phyloP scores from a whole-genome alignment of 1,139 yeast genomes.

The Arxiozyma heterogenica region DNA sequence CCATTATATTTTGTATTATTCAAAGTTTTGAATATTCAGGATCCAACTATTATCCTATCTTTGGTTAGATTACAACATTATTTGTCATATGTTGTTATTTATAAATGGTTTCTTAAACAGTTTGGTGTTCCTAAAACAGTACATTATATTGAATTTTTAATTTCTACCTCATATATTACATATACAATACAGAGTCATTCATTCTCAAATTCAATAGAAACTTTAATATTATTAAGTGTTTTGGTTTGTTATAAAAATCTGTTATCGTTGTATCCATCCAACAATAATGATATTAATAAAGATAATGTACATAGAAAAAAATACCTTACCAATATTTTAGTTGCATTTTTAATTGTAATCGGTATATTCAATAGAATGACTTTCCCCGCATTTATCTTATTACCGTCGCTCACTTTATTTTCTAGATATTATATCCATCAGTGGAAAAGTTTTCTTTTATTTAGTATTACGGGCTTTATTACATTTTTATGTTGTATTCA shows the following conservation, averaged over 20 bases:
- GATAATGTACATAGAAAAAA: background rate
- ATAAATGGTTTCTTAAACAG: background rate
- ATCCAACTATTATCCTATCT: slow-evolving; percentile 46
- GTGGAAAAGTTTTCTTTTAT: slow-evolving; percentile 22
- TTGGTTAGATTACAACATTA: slow-evolving; percentile 51
- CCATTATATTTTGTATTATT: slow-evolving; percentile 39
- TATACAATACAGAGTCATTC: slow-evolving; percentile 78
- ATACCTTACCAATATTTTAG: slow-evolving; percentile 24
- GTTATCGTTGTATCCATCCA: background rate
- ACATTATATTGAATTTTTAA: slow-evolving; percentile 38
- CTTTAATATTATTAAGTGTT: slow-evolving; percentile 51
- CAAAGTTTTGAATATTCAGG: slow-evolving; percentile 9
- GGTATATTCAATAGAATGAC: slow-evolving; percentile 84
- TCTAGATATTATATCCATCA: slow-evolving; percentile 25
- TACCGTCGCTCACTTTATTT: slow-evolving; percentile 47
- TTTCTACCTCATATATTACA: slow-evolving; percentile 71
- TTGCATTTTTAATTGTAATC: slow-evolving; percentile 50
- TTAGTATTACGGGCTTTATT: slow-evolving; percentile 30
- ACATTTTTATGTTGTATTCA: slow-evolving; percentile 37
- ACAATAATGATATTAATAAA: background rate
- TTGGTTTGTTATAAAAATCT: slow-evolving; percentile 31
- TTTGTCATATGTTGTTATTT: slow-evolving; percentile 32
- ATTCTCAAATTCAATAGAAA: slow-evolving; percentile 81
- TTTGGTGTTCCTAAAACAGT: background rate
- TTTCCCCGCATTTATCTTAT: slow-evolving; percentile 59